phyloP scores from a whole-genome alignment of 2,329 filamentous ascomycete species.

The Diaporthe ilicicola region DNA sequence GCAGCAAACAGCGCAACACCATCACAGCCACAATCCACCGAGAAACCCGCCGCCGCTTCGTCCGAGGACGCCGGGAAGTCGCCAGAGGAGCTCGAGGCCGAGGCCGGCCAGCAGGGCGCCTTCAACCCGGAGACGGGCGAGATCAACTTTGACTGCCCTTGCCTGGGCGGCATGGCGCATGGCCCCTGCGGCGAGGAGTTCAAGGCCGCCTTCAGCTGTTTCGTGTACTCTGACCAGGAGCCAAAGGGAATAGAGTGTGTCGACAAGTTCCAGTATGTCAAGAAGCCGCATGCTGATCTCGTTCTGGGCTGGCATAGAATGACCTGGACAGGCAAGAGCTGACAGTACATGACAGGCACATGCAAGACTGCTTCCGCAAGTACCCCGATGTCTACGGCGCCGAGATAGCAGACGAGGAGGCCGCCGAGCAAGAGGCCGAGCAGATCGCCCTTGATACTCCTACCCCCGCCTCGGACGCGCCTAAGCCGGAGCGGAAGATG shows the following conservation, averaged over 20 bases:
- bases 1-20: conserved; percentile 36
- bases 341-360: conserved; percentile 66
- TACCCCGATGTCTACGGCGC: conserved; percentile 94
- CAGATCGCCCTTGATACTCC: conserved; percentile 17
- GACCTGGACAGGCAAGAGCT: background rate
- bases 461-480: background rate
- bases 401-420: conserved; percentile 82
- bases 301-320: background rate
- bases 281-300: background rate
- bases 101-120: conserved; percentile 86
- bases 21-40: conserved; percentile 39
- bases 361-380: conserved; percentile 96
- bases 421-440: conserved; percentile 42
- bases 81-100: conserved; percentile 72
- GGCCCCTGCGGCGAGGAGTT: conserved; percentile 97
- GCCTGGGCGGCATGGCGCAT: conserved; percentile 94
- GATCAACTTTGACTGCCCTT: conserved; percentile 99
- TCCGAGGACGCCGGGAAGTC: conserved; percentile 41
- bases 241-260: conserved; percentile 98
- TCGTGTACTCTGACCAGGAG: conserved; percentile 93
- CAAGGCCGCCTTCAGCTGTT: conserved; percentile 95
- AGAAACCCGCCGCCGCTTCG: conserved; percentile 37
- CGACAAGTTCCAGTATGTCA: conserved; percentile 90
- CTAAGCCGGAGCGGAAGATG: conserved; percentile 26
- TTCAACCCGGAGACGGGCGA: conserved; percentile 99